Percentiles rank a stretch among this genome's conserved stretches.
These are phyloP conservation scores for Globisporangium irregulare DNA, from an alignment of 352 stramenopile genomes.

Conservation along the genomic window DNA sequence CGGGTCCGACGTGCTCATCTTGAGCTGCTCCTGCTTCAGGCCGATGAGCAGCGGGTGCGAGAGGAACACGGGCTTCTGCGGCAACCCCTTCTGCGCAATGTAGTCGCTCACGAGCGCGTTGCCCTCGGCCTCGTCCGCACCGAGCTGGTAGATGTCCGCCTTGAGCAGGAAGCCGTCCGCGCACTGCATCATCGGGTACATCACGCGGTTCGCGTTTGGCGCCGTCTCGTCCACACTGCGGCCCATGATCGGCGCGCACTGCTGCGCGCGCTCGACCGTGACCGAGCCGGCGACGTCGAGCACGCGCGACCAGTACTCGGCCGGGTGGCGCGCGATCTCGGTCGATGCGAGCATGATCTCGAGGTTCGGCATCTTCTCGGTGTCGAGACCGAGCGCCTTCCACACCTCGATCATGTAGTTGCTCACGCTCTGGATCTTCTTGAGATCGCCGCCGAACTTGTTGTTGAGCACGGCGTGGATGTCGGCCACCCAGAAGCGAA, in stretches of 20 bases:
- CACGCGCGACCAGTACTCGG: constrained; percentile 92
- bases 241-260: constrained; percentile 99
- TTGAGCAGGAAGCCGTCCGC: constrained; percentile 98
- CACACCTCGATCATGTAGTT: constrained; percentile 99
- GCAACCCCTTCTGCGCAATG: constrained; percentile 85
- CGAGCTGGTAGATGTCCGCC: constrained; percentile 98
- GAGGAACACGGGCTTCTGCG: constrained; percentile 90
- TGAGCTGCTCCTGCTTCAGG: constrained; percentile 98
- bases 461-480: constrained; percentile 99
- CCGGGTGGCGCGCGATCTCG: constrained; percentile 87
- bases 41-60: constrained; percentile 97
- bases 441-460: constrained; percentile 98
- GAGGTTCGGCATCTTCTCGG: constrained; percentile 86
- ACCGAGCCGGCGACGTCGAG: constrained; percentile 90
- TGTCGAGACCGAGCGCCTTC: constrained; percentile 97
- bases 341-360: constrained; percentile 98
- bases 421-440: constrained; percentile 94
- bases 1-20: constrained; percentile 99
- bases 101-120: constrained; percentile 97
- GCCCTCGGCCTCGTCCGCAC: constrained; percentile 95
- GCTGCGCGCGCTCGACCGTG: constrained; percentile 93
- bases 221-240: constrained; percentile 77
- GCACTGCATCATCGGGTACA: constrained; percentile 98
- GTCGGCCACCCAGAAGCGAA: constrained; percentile 98
- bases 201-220: constrained; percentile 91